phyloP scores from a whole-genome alignment of 192 early-diverging fungal genomes.

The Entomortierella lignicola region DNA sequence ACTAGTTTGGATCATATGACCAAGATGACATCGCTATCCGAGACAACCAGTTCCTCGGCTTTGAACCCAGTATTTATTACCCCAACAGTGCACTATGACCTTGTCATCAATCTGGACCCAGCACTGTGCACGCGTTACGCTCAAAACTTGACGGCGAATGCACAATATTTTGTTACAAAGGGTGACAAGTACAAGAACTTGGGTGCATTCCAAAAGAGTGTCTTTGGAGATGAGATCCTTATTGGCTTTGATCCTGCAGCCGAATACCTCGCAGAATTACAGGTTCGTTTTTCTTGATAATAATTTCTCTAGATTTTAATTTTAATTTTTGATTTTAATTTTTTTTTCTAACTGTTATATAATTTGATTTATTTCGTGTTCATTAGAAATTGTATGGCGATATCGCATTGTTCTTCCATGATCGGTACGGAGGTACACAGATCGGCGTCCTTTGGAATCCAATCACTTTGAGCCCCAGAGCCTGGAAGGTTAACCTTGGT shows the following conservation, averaged over 20 bases:
- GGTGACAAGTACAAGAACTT: conserved; percentile 83
- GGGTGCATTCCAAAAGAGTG: conserved; percentile 55
- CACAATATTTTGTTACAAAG: conserved; percentile 55
- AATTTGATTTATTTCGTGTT: conserved; percentile 1
- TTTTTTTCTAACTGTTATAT: background rate
- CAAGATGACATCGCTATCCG: conserved; percentile 25
- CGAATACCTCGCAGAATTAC: conserved; percentile 76
- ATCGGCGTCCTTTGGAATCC: conserved; percentile 81
- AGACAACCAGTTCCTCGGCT: conserved; percentile 35
- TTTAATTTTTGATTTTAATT: background rate
- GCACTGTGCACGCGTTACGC: conserved; percentile 69
- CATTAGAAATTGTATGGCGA: conserved; percentile 66
- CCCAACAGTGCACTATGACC: conserved; percentile 82
- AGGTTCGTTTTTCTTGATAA: conserved; percentile 46
- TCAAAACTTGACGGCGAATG: conserved; percentile 69
- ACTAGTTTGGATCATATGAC: conserved; percentile 62
- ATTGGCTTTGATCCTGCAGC: conserved; percentile 83
- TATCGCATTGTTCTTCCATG: conserved; percentile 76
- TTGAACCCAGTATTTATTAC: conserved; percentile 80
- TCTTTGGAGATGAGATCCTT: conserved; percentile 69
- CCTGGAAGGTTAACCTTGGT: conserved; percentile 73
- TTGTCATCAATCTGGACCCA: conserved; percentile 75
- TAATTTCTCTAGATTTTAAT: no score
- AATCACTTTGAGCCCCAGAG: conserved; percentile 57
- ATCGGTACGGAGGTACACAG: conserved; percentile 77